Evolutionary conservation across 2,329 filamentous ascomycete genomes (phyloP), one percentile per base, ranked within the genome.

Genomic region (Falciphora oryzae): DNA sequence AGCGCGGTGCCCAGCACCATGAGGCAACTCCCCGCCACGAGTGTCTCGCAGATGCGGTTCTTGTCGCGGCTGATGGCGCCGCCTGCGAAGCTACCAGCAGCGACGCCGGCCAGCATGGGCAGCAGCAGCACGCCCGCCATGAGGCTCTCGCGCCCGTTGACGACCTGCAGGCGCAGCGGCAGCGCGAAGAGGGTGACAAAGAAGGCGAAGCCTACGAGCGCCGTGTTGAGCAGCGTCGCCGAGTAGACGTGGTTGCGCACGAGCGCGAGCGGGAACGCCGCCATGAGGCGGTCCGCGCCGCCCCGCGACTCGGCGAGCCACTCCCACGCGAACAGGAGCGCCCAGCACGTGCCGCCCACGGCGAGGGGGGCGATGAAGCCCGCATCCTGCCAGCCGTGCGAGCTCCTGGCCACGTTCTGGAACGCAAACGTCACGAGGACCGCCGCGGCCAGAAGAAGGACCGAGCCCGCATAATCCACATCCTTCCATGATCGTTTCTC

Each of bases 391-490:
- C 83, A 87, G 56, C 73, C 69, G n/a, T 74, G 66, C 0, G 67
- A 65, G 3, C 73, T 67, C 0, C 73, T 71, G 1, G 80, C 80
- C 3, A 78, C 78, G 67, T 80, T 80, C 68, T 88, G 84, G 65
- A 88, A 85, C 1, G 85, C 76, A 68, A 85, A 86, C 0, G 86
- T 82, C 5, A 86, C 76, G 2, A 87, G 76, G 0, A 84, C 80
- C 0, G 84, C 80, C 1, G 83, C 80, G 3, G 80, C 75, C 11
- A 87, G 77, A 16, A 85, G 73, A 28, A 87, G 75, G n/a, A 82
- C 67, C 0, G 82, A 82, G 14, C 85, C 84, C 4, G 82, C 57
- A 63, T 81, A 78, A 68, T 88, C 85, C 56, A 87, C 74, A 59
- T 83, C 76, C 35, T 72, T 78, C 80, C 81, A 84, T 4, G 76